Conservation (phyloP, 2,329 filamentous ascomycete genomes). For the Arthrobotrys sinensis region DNA sequence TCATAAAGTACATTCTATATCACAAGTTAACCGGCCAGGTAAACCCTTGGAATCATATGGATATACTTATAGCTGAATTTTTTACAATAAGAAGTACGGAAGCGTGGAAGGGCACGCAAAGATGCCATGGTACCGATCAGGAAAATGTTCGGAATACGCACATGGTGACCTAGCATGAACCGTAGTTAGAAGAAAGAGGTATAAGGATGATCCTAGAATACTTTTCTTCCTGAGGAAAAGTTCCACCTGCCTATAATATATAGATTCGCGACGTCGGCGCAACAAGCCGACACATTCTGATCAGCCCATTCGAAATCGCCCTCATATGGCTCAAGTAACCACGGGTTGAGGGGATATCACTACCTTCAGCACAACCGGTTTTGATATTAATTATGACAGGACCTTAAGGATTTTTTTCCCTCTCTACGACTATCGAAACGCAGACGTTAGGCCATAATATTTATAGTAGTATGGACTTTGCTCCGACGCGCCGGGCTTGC, state of each 20-base stretch:
- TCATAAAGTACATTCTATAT: not conserved
- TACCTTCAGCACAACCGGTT: too few relatives aligned
- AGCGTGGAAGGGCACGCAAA: not conserved
- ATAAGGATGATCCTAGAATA: not conserved
- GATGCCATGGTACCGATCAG: slow-evolving; percentile 6
- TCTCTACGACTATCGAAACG: too few relatives aligned
- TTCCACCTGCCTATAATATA: not conserved
- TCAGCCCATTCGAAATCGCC: too few relatives aligned
- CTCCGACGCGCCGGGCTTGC: too few relatives aligned
- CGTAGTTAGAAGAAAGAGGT: too few relatives aligned
- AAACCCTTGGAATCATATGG: slow-evolving; percentile 3
- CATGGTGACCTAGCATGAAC: not conserved
- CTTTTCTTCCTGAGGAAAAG: too few relatives aligned
- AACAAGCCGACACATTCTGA: not conserved
- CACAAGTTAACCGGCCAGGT: not conserved
- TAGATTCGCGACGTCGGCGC: not conserved
- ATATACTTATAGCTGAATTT: slow-evolving; percentile 3
- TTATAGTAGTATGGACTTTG: too few relatives aligned
- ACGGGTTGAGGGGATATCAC: too few relatives aligned
- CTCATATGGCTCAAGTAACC: too few relatives aligned
- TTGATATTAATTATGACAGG: too few relatives aligned
- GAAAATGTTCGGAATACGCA: slow-evolving; percentile 7
- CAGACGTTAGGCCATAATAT: too few relatives aligned
- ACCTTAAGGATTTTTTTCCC: too few relatives aligned
- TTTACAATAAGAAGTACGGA: slow-evolving; percentile 14